phyloP scores from a whole-genome alignment of 306 rosid genomes.

The Trifolium dubium region DNA sequence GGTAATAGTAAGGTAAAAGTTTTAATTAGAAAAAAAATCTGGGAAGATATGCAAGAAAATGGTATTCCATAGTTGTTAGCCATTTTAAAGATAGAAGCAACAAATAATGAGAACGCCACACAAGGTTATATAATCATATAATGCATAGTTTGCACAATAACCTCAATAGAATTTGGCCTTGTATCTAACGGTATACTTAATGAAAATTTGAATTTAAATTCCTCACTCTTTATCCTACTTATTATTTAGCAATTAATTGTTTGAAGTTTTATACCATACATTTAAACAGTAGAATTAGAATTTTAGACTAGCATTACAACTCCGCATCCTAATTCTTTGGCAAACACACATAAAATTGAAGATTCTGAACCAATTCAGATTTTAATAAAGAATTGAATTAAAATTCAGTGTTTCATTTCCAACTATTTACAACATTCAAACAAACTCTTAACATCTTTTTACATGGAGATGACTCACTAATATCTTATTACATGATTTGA shows the following conservation, averaged over 20 bases:
- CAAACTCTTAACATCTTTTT: conserved; percentile 2
- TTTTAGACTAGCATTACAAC: neutral
- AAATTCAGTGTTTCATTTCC: conserved; percentile 6
- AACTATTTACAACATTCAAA: conserved; percentile 5
- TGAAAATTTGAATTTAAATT: too few relatives aligned
- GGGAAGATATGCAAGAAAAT: neutral
- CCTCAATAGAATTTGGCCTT: too few relatives aligned
- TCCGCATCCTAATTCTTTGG: too few relatives aligned
- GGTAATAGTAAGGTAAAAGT: neutral
- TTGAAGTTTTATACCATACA: neutral
- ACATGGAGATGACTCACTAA: neutral
- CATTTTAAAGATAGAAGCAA: neutral
- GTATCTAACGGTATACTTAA: too few relatives aligned
- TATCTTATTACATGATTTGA: conserved; percentile 8
- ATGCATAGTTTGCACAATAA: too few relatives aligned
- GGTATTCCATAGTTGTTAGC: too few relatives aligned
- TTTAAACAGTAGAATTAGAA: neutral
- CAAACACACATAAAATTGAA: neutral
- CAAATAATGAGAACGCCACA: neutral
- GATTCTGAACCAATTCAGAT: neutral
- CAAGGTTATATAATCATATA: too few relatives aligned
- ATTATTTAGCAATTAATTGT: neutral
- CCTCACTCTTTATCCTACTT: neutral
- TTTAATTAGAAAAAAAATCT: neutral
- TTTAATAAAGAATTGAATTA: neutral